phyloP scores from a whole-genome alignment of 2,329 filamentous ascomycete species.

The Hypoxylon sp. region DNA sequence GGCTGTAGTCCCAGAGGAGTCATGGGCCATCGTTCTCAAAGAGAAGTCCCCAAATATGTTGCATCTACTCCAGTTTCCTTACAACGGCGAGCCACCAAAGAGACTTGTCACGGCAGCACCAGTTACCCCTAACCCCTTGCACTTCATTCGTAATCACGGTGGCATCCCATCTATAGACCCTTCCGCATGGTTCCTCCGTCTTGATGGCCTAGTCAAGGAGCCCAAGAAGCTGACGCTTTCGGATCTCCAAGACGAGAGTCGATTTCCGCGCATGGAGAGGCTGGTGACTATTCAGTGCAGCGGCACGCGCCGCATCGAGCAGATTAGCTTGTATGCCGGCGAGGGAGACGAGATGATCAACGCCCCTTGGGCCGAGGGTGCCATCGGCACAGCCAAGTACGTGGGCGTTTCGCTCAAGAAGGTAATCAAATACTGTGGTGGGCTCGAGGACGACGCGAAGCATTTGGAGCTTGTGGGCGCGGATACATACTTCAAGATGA shows the following conservation, averaged over 20 bases:
- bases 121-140: constrained; percentile 65
- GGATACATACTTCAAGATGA: constrained; percentile 77
- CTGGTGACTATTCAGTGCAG: constrained; percentile 72
- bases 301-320: constrained; percentile 74
- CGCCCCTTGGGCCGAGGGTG: constrained; percentile 70
- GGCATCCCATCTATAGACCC: constrained; percentile 72
- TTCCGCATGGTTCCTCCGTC: constrained; percentile 59
- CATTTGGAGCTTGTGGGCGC: constrained; percentile 75
- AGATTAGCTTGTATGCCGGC: constrained; percentile 71
- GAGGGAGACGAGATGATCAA: constrained; percentile 70
- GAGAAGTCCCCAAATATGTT: constrained; percentile 70
- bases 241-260: constrained; percentile 66
- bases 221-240: constrained; percentile 65
- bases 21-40: constrained; percentile 62
- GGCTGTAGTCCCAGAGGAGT: constrained; percentile 61
- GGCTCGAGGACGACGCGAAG: constrained; percentile 60
- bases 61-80: constrained; percentile 69
- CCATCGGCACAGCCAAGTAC: constrained; percentile 70
- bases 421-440: constrained; percentile 75
- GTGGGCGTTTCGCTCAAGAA: constrained; percentile 73
- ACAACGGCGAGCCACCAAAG: constrained; percentile 69
- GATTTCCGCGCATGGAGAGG: constrained; percentile 68
- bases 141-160: constrained; percentile 77
- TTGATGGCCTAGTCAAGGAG: constrained; percentile 69
- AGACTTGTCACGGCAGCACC: constrained; percentile 61